Base-by-base conservation (phyloP, 441 rosid species). In the Gossypium laxum region DNA sequence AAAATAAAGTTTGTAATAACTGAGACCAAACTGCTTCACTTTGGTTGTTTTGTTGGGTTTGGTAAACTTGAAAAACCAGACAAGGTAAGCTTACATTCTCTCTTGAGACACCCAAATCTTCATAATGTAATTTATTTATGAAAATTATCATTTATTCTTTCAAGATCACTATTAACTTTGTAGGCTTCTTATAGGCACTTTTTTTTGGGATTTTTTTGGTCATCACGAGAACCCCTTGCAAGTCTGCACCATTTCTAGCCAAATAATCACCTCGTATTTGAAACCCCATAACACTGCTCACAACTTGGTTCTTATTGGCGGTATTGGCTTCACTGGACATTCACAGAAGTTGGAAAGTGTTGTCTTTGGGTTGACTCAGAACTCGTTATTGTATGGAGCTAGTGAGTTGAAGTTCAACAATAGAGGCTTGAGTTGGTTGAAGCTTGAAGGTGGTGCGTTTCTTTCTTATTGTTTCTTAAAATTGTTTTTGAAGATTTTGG, bases 141-240 rank as follows among this genome's bases (percentile, higher is more conserved):
- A 15, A 34, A 34, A 8, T 17, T 62, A 62, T 24, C 10, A 18
- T 62, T 62, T 14, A 18, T 62, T 38, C 30, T 38, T n/a, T 34
- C 24, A 38, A 38, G 15, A 38, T 17, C 56, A 3, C 28, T 19
- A 54, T 52, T 75, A 51, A 68, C 71, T 78, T 78, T 75, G 75
- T 76, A 59, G 54, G 69, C 63, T 76, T 77, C 48, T 76, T 51
- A 52, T 30, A 3, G 67, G 67, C 47, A 58, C 57, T 17, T 54
- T 57, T 51, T 66, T 70, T 71, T 74, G 76, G 67, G 65, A 59
- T n/a, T 60, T 76, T 70, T 81, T 81, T 80, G 76, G 74, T 72
- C 72, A 22, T 73, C 71, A 73, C 77, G 64, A 48, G 41, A 21
- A 60, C 28, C 64, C 17, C 64, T 50, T 15, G 2, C 8, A 26